phyloP scores from a whole-genome alignment of 345 rosid genomes.

The Brassica nigra region DNA sequence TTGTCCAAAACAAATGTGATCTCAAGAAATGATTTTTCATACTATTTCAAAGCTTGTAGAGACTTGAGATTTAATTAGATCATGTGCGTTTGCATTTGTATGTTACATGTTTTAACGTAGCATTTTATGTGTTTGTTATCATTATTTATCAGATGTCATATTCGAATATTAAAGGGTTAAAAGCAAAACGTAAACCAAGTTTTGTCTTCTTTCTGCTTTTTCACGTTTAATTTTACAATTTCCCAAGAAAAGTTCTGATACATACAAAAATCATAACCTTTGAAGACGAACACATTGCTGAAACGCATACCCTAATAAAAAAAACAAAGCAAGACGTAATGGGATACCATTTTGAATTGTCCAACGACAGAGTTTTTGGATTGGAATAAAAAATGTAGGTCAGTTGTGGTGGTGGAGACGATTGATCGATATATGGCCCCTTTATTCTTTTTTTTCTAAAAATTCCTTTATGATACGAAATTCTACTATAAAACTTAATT shows the following conservation, averaged over 20 bases:
- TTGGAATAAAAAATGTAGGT: constrained; percentile 28
- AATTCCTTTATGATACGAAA: not conserved
- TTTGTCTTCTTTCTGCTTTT: not conserved
- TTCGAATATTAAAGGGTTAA: not conserved
- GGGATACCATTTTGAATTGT: constrained; percentile 16
- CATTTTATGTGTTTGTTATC: not conserved
- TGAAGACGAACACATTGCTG: not conserved
- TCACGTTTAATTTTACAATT: constrained; percentile 1
- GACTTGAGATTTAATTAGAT: not conserved
- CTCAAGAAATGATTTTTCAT: not conserved
- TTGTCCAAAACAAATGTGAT: not conserved
- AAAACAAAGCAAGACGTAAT: constrained; percentile 15
- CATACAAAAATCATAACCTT: not conserved
- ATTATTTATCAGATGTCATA: not conserved
- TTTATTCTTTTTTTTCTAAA: constrained; percentile 1
- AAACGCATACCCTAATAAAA: not conserved
- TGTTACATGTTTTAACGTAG: not conserved
- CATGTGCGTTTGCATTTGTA: not conserved
- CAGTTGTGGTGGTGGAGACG: constrained; percentile 19
- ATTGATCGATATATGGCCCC: constrained; percentile 25
- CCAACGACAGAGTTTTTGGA: constrained; percentile 27
- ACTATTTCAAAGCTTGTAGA: not conserved
- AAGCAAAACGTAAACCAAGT: not conserved
- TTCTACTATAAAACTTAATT: constrained; percentile 14
- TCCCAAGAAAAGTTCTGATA: not conserved